Base-by-base conservation (phyloP, 176 grass and related monocot genomes). In the Rhynchospora pubera region DNA sequence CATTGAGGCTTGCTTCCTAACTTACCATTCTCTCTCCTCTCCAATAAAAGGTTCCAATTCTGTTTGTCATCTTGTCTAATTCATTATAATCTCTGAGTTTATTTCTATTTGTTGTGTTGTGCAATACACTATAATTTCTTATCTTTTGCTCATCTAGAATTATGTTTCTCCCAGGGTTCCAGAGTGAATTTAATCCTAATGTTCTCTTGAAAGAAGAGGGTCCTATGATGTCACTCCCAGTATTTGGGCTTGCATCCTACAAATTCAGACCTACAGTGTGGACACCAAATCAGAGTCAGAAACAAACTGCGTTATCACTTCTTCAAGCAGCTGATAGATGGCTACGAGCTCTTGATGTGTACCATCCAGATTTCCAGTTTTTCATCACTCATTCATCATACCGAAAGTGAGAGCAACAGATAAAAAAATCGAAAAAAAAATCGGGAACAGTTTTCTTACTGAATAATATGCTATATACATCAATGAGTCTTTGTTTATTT, bases 1-100 rank as follows among this genome's bases (percentile, higher is more conserved):
- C 82, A 84, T 93, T 75, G 91, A 97, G 78, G 87, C 93, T 19
- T 97, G 93, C 82, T 93, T 97, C 83, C 87, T 97, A 24, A 89
- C 93, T 1, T 89, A 91, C 57, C 89, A 91, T 75, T 77, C 63
- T 53, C 87, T 93, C n/a, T 93, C 93, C 52, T 85, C 80, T 12
- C 83, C 74, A 50, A 58, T 76, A 14, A 57, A 82, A 86, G 89
- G 88, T 84, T n/a, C n/a, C n/a, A n/a, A n/a, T n/a, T n/a, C n/a
- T n/a, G n/a, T n/a, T n/a, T n/a, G n/a, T n/a, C n/a, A n/a, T n/a
- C n/a, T n/a, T n/a, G n/a, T n/a, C n/a, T n/a, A n/a, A n/a, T n/a
- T n/a, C n/a, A n/a, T n/a, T n/a, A n/a, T n/a, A n/a, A n/a, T n/a
- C n/a, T n/a, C n/a, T n/a, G n/a, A n/a, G n/a, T n/a, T 64, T 77